Base-by-base conservation (phyloP, 1,139 yeast species). In the Protomyces pachydermus region DNA sequence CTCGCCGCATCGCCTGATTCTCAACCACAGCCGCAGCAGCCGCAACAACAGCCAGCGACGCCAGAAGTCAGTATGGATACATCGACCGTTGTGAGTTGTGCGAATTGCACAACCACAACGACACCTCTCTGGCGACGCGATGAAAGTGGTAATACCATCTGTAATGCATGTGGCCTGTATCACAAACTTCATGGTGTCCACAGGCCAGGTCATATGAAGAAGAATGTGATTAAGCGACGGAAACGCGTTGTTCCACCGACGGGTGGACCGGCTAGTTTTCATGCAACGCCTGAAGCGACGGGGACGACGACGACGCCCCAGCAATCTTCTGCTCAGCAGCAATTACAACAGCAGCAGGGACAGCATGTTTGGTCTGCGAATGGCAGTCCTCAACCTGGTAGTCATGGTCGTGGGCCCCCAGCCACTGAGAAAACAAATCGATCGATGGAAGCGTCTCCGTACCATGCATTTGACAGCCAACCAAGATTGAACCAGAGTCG, bases 61-160 rank as follows among this genome's bases (percentile, higher is more conserved):
- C 48, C 48, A 4, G 48, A 42, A 42, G 48, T 42, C 25, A 42
- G 9, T 18, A 18, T 42, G 16, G 48, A 42, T 42, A 42, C 48
- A 3, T n/a, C 48, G 3, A 45, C 58, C 18, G 53, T 54, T 23
- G 57, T 52, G 28, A 45, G 56, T 14, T 66, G 68, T 53, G 64
- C 56, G 28, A 89, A 89, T 76, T 89, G 96, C 76, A 86, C 84
- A 10, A 87, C 95, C 18, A 87, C 93, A 3, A 86, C 88, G 68
- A 89, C 96, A 0, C 96, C 96, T 0, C 78, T 89, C 14, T 89
- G 96, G 96, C 80, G 96, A 71, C 78, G 96, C 68, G 93, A 88
- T 70, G 90, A 86, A 66, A 81, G 80, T 5, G 96, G 96, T 0
- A 84, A 87, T 70, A 86, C 93, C 10, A 65, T 65, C 61, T 91